These are phyloP conservation scores for Cutaneotrichosporon dermatis DNA, from an alignment of 1,284 basidiomycete species.

Conservation along the genomic window DNA sequence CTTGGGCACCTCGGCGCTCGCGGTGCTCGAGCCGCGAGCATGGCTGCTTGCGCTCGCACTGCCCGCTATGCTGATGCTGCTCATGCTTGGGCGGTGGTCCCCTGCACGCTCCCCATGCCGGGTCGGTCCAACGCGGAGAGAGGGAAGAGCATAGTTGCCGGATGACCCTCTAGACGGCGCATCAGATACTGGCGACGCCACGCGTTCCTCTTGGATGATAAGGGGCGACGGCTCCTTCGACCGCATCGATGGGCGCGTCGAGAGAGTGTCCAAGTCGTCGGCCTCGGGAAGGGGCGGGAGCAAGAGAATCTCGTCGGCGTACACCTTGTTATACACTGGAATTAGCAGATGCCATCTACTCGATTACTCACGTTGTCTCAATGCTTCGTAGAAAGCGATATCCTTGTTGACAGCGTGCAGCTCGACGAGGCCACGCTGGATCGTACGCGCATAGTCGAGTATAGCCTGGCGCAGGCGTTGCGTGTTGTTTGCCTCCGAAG, in stretches of 20 bases:
- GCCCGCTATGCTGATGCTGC: constrained; percentile 8
- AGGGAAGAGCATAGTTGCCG: constrained; percentile 11
- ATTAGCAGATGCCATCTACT: constrained; percentile 4
- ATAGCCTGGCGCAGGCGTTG: constrained; percentile 68
- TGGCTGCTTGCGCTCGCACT: constrained; percentile 7
- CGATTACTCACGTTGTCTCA: constrained; percentile 59
- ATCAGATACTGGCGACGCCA: background rate
- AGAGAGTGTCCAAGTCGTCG: constrained; percentile 7
- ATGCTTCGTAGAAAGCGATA: constrained; percentile 81
- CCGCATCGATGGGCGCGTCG: constrained; percentile 5
- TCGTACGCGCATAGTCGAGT: constrained; percentile 76
- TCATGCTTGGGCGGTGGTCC: constrained; percentile 13
- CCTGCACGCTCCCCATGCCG: background rate
- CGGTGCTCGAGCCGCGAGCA: constrained; percentile 8
- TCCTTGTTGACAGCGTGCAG: constrained; percentile 76
- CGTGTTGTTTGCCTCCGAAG: constrained; percentile 65
- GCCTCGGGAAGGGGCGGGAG: constrained; percentile 26
- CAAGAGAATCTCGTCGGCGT: constrained; percentile 69
- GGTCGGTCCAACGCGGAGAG: constrained; percentile 16
- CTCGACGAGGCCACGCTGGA: constrained; percentile 75
- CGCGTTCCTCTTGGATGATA: background rate
- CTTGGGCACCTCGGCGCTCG: background rate
- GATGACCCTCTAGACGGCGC: background rate
- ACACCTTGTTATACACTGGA: constrained; percentile 77
- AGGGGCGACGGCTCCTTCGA: constrained; percentile 10